phyloP scores from a whole-genome alignment of 768 basidiomycete genomes.

The Trametes elegans region DNA sequence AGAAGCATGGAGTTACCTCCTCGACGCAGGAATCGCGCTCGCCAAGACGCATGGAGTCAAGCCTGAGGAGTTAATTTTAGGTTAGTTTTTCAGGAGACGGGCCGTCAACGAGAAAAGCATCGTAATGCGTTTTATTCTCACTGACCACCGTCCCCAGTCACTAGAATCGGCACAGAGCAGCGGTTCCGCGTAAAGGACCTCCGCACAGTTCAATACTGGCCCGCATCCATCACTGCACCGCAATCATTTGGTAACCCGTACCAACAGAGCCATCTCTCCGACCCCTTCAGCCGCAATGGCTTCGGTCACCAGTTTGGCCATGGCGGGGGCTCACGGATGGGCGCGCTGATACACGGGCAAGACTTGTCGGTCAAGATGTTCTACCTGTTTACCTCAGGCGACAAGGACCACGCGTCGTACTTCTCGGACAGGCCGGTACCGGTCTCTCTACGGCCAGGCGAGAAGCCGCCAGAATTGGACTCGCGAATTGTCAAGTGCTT shows the following conservation, averaged over 20 bases:
- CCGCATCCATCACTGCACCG: too few relatives aligned
- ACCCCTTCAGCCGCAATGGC: too few relatives aligned
- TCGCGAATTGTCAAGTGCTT: slow-evolving; percentile 24
- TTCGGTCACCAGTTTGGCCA: neutral
- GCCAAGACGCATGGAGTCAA: slow-evolving; percentile 33
- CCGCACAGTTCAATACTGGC: slow-evolving; percentile 10
- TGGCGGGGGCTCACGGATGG: neutral
- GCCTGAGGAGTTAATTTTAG: slow-evolving; percentile 42
- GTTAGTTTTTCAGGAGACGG: slow-evolving; percentile 27
- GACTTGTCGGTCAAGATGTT: slow-evolving; percentile 36
- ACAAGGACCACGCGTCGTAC: slow-evolving; percentile 34
- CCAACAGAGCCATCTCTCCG: too few relatives aligned
- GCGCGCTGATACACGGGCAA: slow-evolving; percentile 19
- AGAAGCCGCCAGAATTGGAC: slow-evolving; percentile 16
- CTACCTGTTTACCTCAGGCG: slow-evolving; percentile 42
- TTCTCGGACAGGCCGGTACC: slow-evolving; percentile 37
- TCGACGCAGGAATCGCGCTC: slow-evolving; percentile 32
- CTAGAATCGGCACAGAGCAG: slow-evolving; percentile 39
- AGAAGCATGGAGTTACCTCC: slow-evolving; percentile 40
- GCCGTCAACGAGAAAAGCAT: neutral
- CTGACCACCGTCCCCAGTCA: slow-evolving; percentile 31
- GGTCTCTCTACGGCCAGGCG: slow-evolving; percentile 19
- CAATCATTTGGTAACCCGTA: too few relatives aligned
- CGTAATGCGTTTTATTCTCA: neutral
- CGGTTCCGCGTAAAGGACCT: slow-evolving; percentile 39